Conservation (phyloP, 1,139 yeast genomes). For the Diutina scorzettiae region DNA sequence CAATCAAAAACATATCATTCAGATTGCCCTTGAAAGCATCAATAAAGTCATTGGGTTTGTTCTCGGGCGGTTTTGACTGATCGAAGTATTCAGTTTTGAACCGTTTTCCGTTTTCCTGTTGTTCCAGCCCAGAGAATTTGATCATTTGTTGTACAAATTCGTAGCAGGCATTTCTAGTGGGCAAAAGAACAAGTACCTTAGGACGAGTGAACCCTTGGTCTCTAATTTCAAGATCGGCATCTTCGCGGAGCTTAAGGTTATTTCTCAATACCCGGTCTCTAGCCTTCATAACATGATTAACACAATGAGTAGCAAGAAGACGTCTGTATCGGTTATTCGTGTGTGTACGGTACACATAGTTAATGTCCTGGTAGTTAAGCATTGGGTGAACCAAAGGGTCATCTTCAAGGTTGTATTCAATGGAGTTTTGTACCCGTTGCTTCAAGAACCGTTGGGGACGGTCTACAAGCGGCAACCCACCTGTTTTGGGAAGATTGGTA, state of each 20-base stretch:
- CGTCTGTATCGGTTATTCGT: constrained; percentile 43
- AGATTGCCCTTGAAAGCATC: constrained; percentile 79
- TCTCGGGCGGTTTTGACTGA: constrained; percentile 38
- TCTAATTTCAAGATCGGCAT: constrained; percentile 49
- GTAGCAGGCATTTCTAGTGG: constrained; percentile 73
- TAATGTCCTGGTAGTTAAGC: constrained; percentile 62
- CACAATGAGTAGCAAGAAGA: constrained; percentile 55
- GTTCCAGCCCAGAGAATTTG: constrained; percentile 53
- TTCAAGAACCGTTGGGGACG: not conserved
- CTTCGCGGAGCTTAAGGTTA: constrained; percentile 21
- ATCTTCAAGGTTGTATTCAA: constrained; percentile 14
- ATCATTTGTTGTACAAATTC: constrained; percentile 56
- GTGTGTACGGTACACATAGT: constrained; percentile 39
- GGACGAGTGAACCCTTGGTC: constrained; percentile 97
- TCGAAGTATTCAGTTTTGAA: constrained; percentile 60
- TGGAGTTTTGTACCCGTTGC: not conserved
- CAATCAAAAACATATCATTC: constrained; percentile 84
- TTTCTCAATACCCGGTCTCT: constrained; percentile 73
- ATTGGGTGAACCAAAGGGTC: constrained; percentile 39
- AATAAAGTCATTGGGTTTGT: constrained; percentile 76
- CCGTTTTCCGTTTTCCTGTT: constrained; percentile 70
- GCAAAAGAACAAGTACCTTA: constrained; percentile 68
- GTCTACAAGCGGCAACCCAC: constrained; percentile 15
- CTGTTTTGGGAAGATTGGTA: constrained; percentile 18
- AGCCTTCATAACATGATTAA: constrained; percentile 80